Percentiles rank a stretch among this genome's conserved stretches.
Conservation (phyloP, 441 rosid species). For the California macrophylla region DNA sequence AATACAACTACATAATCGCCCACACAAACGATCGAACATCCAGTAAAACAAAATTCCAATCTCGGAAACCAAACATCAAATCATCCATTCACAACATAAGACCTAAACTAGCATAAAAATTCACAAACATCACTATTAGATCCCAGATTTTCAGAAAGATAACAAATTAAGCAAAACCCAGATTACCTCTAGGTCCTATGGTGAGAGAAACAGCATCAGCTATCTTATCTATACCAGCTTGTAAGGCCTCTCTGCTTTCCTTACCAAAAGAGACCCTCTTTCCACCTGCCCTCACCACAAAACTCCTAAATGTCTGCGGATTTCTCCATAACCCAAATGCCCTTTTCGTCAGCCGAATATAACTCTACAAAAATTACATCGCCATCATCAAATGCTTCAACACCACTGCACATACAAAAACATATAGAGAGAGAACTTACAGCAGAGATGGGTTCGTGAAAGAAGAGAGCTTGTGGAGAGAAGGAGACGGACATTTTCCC, state of each 20-base stretch:
- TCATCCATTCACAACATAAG: background rate
- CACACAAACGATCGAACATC: background rate
- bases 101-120: background rate
- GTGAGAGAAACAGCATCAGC: slow-evolving; percentile 88
- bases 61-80: no score
- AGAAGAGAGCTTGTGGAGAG: slow-evolving; percentile 15
- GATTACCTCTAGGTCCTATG: slow-evolving; percentile 70
- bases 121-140: background rate
- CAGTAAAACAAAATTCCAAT: background rate
- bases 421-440: slow-evolving; percentile 11
- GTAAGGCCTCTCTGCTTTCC: slow-evolving; percentile 59
- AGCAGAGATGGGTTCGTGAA: slow-evolving; percentile 16
- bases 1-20: background rate
- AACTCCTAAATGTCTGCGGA: slow-evolving; percentile 23
- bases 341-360: slow-evolving; percentile 25
- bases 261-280: slow-evolving; percentile 59
- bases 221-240: slow-evolving; percentile 74
- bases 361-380: slow-evolving; percentile 28
- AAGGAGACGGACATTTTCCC: slow-evolving; percentile 17
- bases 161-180: slow-evolving; percentile 5
- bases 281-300: slow-evolving; percentile 58
- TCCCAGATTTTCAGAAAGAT: background rate
- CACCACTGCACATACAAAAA: background rate
- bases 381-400: background rate
- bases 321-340: slow-evolving; percentile 22